Conservation (phyloP, 2,329 filamentous ascomycete genomes). For the Ophiostoma tasmaniense region DNA sequence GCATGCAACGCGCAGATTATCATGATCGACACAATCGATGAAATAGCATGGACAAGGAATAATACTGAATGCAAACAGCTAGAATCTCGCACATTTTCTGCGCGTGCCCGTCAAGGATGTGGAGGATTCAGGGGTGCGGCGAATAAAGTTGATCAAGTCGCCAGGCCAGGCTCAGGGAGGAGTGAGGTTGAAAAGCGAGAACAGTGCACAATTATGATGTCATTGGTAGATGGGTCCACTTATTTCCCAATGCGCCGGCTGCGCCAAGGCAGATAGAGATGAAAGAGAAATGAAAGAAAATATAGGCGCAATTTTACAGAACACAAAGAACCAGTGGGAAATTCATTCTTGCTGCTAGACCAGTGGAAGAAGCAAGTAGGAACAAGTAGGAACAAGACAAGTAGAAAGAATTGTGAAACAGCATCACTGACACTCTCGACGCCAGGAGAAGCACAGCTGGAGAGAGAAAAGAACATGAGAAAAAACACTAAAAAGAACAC, state of each 20-base stretch:
- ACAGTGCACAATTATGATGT: constrained; percentile 2
- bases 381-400: neutral
- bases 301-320: neutral
- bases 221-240: neutral
- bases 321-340: neutral
- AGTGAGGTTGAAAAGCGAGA: neutral
- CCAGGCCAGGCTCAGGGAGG: too few relatives aligned
- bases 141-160: neutral
- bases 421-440: neutral
- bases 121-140: neutral
- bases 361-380: neutral
- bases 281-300: neutral
- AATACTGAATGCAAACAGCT: neutral
- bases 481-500: too few relatives aligned
- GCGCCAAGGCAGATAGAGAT: neutral
- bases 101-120: neutral
- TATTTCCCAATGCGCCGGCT: neutral
- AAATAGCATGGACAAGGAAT: neutral
- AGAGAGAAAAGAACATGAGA: neutral
- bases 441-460: neutral
- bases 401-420: neutral
- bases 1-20: neutral
- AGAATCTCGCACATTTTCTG: neutral
- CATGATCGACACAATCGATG: neutral
- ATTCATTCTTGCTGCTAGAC: neutral